Conservation (phyloP, 2,329 filamentous ascomycete species). For the Teratosphaeria pseudoeucalypti region DNA sequence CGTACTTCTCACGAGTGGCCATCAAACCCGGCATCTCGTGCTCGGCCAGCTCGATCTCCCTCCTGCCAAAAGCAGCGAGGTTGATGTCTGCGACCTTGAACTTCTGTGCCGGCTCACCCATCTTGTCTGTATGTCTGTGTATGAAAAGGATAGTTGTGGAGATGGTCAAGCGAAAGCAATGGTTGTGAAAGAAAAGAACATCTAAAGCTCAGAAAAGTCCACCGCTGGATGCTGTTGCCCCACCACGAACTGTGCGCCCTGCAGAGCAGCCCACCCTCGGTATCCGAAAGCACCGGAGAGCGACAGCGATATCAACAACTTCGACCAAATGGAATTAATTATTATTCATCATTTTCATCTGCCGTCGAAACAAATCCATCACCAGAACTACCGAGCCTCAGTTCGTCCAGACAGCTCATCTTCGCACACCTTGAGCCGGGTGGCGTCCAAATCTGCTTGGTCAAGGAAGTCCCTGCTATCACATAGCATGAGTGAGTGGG, state of each 20-base stretch:
- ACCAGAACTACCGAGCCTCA: too few relatives aligned
- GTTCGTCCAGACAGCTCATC: too few relatives aligned
- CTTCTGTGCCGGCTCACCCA: conserved; percentile 64
- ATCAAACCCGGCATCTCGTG: conserved; percentile 92
- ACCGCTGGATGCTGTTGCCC: neutral
- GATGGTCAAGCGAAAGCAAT: neutral
- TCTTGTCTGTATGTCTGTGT: conserved; percentile 26
- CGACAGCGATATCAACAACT: neutral
- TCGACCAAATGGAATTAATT: neutral
- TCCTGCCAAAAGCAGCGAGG: conserved; percentile 95
- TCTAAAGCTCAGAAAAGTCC: conserved; percentile 2
- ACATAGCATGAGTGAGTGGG: too few relatives aligned
- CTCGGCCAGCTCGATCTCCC: conserved; percentile 97
- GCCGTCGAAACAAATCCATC: too few relatives aligned
- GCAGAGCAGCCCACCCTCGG: neutral
- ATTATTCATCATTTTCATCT: too few relatives aligned
- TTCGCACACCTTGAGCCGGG: too few relatives aligned
- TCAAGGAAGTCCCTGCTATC: too few relatives aligned
- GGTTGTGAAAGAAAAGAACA: neutral
- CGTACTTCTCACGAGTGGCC: conserved; percentile 87
- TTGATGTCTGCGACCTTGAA: conserved; percentile 98
- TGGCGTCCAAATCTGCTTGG: too few relatives aligned
- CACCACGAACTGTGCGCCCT: neutral
- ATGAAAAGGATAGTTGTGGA: neutral
- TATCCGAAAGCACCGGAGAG: neutral